Evolutionary conservation across 495 filamentous ascomycete genomes (phyloP), one percentile per base, ranked within the genome.

Genomic region (Lepidopterella palustris): DNA sequence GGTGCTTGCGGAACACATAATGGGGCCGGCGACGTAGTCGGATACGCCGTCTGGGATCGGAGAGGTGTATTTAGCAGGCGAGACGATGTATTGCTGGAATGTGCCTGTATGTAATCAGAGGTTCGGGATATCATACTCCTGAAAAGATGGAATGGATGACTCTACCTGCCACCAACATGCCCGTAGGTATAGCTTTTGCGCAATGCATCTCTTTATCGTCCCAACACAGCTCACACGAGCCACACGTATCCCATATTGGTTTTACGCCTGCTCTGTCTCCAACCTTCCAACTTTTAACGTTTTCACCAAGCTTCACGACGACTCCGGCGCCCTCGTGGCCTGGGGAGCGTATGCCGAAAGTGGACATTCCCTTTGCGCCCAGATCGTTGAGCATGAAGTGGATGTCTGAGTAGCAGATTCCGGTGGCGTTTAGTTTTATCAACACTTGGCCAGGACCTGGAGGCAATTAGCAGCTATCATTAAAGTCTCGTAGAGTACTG

Each of bases 211-310:
- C 78, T 53, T 75, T 75, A 25, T 72, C 73, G 42, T 60, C 63
- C 68, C 73, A 75, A 65, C 79, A 82, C 15, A 71, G 57, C 52
- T 74, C 71, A 63, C 81, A 83, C 48, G 68, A 64, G 3, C 76
- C 73, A 54, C 81, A 84, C 10, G 77, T 76, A 64, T 80, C 74
- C 58, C 73, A 71, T 20, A 82, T 68, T 28, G 80, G 84, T 59
- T 82, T 84, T 57, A 82, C 75, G 8, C 83, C 83, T 2, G 75
- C 83, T 13, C 82, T 74, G 60, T 85, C 83, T 23, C 84, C 84
- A 4, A 82, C 55, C 45, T 80, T 78, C 67, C 82, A 80, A 47
- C 72, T 77, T 55, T 72, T 82, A 32, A 81, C 78, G 26, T 79
- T 77, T 13, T 65, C 56, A 0, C 80, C 80, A 0, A 80, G 53